Evolutionary conservation across 306 rosid species (phyloP), one percentile per base, ranked within the genome.

Genomic region (Cotoneaster glaucophyllus): DNA sequence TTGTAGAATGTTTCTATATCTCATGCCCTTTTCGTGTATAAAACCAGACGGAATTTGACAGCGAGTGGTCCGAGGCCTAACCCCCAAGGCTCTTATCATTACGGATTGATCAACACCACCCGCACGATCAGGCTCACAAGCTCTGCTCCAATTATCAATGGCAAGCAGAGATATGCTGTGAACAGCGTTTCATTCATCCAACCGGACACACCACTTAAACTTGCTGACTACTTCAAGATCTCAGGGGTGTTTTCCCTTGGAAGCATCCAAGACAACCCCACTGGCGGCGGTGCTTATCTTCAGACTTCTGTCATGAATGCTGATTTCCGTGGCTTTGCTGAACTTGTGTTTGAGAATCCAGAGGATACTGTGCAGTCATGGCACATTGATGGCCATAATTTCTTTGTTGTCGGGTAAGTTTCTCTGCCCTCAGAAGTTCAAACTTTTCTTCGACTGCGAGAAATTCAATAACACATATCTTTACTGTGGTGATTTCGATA

Each of bases 41-140:
- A 67, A 81, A 78, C 53, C 88, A 91, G 98, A 74, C 78, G 87
- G 37, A 91, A 93, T 84, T 87, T 93, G 77, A 86, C 97, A n/a
- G 96, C 98, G 29, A 93, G 95, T 65, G 98, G 98, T 13, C 98
- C 98, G 59, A 91, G 98, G 57, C 98, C 98, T 6, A 93, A 93
- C 71, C 98, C 96, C 13, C 98, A 91, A 85, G 98, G 98, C 48
- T 88, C 97, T 3, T 93, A 93, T 83, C 93, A 89, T 71, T 93
- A 93, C 39, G 97, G 98, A 66, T 3, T 88, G 85, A 88, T 93
- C 77, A 93, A 91, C 80, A 83, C 85, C 24, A 93, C 97, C 4
- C 79, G 69, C 4, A 93, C 97, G 50, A 82, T 93, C 54, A 85
- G 85, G 73, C 98, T 91, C 62, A 81, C 78, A 77, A 93, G 79